Conservation (phyloP, 2,329 filamentous ascomycete species). For the Sporothrix euskadiensis region DNA sequence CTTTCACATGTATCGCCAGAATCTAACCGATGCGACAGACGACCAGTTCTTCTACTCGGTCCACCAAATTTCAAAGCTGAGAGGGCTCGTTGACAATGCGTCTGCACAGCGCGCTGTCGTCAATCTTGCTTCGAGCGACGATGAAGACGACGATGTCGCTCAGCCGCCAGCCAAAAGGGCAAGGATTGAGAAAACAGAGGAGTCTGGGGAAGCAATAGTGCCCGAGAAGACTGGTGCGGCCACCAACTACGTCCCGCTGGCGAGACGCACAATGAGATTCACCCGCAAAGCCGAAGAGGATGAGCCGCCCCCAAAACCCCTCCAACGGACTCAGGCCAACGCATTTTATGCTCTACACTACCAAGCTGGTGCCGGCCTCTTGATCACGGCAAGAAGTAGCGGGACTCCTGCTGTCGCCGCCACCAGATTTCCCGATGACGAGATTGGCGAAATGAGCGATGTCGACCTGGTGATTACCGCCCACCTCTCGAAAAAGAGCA, state of each 20-base stretch:
- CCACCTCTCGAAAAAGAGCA: slow-evolving; percentile 18
- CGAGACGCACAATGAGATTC: slow-evolving; percentile 27
- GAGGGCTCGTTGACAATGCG: background rate
- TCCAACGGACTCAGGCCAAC: background rate
- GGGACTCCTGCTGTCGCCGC: background rate
- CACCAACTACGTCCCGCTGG: slow-evolving; percentile 29
- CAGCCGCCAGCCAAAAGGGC: slow-evolving; percentile 32
- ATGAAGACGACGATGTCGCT: background rate
- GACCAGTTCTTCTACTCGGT: background rate
- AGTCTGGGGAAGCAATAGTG: background rate
- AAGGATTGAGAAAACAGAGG: background rate
- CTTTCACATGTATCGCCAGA: background rate
- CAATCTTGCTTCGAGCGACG: background rate
- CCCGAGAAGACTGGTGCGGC: background rate
- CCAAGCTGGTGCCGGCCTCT: background rate
- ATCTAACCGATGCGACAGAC: background rate
- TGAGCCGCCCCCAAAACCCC: background rate
- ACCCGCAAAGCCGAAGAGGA: background rate
- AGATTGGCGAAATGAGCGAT: slow-evolving; percentile 3
- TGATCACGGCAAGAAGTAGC: background rate
- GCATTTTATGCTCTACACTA: background rate
- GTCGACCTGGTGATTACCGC: background rate
- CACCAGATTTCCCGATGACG: slow-evolving; percentile 4
- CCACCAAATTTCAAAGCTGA: background rate
- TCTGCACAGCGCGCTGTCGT: background rate